Conservation (phyloP, 2,329 filamentous ascomycete species). For the Uncinocarpus reesii region DNA sequence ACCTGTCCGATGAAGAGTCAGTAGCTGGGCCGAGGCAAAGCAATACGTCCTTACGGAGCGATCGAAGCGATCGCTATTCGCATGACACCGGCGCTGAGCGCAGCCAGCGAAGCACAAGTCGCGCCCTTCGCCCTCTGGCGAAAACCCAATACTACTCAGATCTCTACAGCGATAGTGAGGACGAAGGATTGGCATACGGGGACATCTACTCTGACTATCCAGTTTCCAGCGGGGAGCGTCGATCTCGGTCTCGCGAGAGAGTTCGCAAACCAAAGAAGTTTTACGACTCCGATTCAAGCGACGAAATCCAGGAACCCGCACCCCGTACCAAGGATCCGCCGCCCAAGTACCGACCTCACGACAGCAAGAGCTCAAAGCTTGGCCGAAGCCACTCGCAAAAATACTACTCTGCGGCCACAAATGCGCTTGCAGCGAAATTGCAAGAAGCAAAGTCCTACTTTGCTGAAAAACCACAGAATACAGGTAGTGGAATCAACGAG, state of each 20-base stretch:
- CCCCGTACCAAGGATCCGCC: constrained; percentile 12
- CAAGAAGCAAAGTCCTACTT: constrained; percentile 5
- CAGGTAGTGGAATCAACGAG: constrained; percentile 10
- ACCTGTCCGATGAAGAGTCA: constrained; percentile 23
- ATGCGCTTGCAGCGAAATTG: not conserved
- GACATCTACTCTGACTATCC: constrained; percentile 19
- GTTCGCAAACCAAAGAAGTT: constrained; percentile 6
- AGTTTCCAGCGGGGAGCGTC: constrained; percentile 5
- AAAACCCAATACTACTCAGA: constrained; percentile 15
- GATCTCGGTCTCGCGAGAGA: constrained; percentile 6
- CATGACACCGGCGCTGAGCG: constrained; percentile 22
- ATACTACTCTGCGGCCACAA: not conserved
- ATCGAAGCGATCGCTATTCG: constrained; percentile 3
- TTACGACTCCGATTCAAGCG: constrained; percentile 12
- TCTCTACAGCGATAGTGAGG: constrained; percentile 14
- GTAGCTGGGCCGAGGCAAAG: constrained; percentile 8
- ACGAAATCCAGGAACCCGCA: constrained; percentile 8
- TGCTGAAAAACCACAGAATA: constrained; percentile 16
- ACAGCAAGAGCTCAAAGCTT: not conserved
- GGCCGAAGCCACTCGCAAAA: constrained; percentile 2
- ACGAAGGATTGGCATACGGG: constrained; percentile 33
- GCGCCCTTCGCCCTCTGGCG: not conserved
- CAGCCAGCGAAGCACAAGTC: constrained; percentile 10
- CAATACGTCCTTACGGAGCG: not conserved
- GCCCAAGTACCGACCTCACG: not conserved